Evolutionary conservation across 192 early-diverging fungal genomes (phyloP), one percentile per base, ranked within the genome.

Genomic region (Rhizoclosmatium sp.): DNA sequence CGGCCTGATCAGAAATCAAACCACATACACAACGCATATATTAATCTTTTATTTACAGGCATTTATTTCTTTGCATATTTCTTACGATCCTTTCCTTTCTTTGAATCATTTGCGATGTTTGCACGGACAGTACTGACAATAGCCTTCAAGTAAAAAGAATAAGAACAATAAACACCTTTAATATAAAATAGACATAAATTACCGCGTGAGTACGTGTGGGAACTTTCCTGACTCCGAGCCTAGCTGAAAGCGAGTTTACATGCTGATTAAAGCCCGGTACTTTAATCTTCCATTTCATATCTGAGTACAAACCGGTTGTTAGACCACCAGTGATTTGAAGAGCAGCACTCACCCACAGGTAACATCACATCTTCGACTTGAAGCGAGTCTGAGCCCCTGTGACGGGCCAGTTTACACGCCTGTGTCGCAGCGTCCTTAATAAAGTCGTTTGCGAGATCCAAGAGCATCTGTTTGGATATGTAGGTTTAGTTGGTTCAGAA

Each of bases 401-500:
- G 83, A 42, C 48, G 9, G 16, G 83, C 79, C 16, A 80, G 68
- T 39, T 51, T 10, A 21, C 60, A 66, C 4, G 83, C 75, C 42
- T 81, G 69, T 68, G 67, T 47, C 7, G 80, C 66, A 10, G 78
- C 72, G 19, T 68, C 54, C 39, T 54, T 68, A 46, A 84, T 40
- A 49, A 84, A 84, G 56, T 84, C 80, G 44, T 62, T 68, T 10
- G 83, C 79, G 47, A 81, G 46, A 45, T 84, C 83, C 44, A 78
- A 42, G 46, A 84, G 70, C 80, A 84, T 78, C 82, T 83, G 69
- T 39, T 19, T 21, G 16, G 14, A 77, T 19, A 65, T 23, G 16
- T 23, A 31, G 10, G 23, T 7, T 7, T 62, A 23, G 60, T 62
- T 21, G 23, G 19, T 7, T 19, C 39, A 62, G 10, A 31, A 7